These are phyloP conservation scores for Coemansia pectinata DNA, from an alignment of 192 early-diverging fungal species.

Conservation along the genomic window DNA sequence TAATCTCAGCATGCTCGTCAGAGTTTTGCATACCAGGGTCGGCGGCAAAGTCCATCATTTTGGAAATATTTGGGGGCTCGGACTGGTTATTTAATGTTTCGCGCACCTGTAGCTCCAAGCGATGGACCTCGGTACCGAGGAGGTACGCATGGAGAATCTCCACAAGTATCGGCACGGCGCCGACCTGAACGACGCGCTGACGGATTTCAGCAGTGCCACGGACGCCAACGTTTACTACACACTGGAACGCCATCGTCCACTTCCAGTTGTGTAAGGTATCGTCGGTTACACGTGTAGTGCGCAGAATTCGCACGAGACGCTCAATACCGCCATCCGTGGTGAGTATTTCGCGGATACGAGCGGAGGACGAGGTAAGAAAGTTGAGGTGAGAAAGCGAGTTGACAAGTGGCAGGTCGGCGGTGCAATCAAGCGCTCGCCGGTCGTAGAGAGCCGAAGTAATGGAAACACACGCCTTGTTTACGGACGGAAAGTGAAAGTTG, in stretches of 20 bases:
- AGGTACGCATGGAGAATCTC: constrained; percentile 66
- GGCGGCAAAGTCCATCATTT: constrained; percentile 40
- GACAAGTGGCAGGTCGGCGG: constrained; percentile 81
- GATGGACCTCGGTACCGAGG: constrained; percentile 31
- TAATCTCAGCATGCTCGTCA: constrained; percentile 36
- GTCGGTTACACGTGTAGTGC: constrained; percentile 63
- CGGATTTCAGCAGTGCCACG: constrained; percentile 78
- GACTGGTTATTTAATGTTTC: constrained; percentile 34
- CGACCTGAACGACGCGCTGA: constrained; percentile 81
- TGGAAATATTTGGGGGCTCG: constrained; percentile 23
- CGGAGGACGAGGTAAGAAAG: constrained; percentile 80
- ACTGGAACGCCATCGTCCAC: constrained; percentile 82
- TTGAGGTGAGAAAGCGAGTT: constrained; percentile 87
- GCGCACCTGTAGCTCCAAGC: constrained; percentile 48
- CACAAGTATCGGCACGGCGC: constrained; percentile 80
- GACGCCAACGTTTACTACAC: constrained; percentile 84
- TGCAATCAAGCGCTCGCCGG: constrained; percentile 92
- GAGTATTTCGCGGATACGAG: constrained; percentile 78
- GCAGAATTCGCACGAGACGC: constrained; percentile 79
- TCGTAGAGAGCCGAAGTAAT: constrained; percentile 85
- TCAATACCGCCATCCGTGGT: constrained; percentile 87
- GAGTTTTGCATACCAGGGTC: constrained; percentile 10
- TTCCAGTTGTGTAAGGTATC: constrained; percentile 75
- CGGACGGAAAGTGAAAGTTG: constrained; percentile 76
- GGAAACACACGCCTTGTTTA: constrained; percentile 77